A percentile compares a stretch with the other conserved stretches of the same genome.
Conservation (phyloP, 1,284 basidiomycete species). For the Malassezia caprae region DNA sequence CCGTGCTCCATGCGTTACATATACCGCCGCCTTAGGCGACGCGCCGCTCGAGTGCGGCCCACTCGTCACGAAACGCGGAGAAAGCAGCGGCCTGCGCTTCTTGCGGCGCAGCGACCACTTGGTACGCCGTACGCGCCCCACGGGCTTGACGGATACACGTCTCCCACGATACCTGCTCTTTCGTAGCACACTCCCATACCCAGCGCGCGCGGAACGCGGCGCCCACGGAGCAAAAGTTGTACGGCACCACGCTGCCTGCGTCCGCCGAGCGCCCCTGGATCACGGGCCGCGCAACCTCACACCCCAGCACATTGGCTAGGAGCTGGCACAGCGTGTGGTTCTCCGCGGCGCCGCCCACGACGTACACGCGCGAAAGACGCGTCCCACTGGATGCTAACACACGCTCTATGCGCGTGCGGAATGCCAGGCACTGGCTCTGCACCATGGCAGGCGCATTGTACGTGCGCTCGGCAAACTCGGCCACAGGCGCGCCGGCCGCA, state of each 20-base stretch:
- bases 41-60: slow-evolving; percentile 7
- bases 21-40: background rate
- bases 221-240: slow-evolving; percentile 44
- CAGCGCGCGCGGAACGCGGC: slow-evolving; percentile 43
- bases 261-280: slow-evolving; percentile 19
- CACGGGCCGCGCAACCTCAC: slow-evolving; percentile 31
- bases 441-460: slow-evolving; percentile 70
- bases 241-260: slow-evolving; percentile 16
- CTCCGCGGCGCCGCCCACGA: slow-evolving; percentile 68
- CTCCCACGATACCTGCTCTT: slow-evolving; percentile 6
- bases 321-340: slow-evolving; percentile 66
- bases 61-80: background rate
- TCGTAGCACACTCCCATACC: slow-evolving; percentile 25
- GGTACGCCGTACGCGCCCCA: background rate
- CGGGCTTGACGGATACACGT: slow-evolving; percentile 3
- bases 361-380: slow-evolving; percentile 59
- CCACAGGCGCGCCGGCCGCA: slow-evolving; percentile 25
- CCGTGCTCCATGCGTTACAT: slow-evolving; percentile 27
- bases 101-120: slow-evolving; percentile 7
- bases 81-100: background rate
- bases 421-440: slow-evolving; percentile 74
- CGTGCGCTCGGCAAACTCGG: slow-evolving; percentile 46
- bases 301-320: slow-evolving; percentile 65
- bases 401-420: slow-evolving; percentile 59
- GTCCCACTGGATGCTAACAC: slow-evolving; percentile 54